phyloP scores from a whole-genome alignment of 2,329 filamentous ascomycete genomes.

The Thyridium curvatum region DNA sequence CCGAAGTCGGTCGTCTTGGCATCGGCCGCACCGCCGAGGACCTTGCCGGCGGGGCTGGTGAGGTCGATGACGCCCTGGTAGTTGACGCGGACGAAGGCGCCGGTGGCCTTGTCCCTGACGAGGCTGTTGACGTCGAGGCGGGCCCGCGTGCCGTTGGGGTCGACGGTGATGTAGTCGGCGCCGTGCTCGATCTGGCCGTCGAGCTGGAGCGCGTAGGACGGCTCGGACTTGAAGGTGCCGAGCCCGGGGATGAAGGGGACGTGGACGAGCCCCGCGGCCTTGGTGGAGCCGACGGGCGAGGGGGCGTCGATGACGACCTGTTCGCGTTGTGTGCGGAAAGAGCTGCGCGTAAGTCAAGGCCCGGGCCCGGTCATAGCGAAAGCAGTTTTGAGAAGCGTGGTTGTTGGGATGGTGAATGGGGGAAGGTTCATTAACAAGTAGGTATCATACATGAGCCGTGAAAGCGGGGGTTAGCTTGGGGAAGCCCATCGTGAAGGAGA shows the following conservation, averaged over 20 bases:
- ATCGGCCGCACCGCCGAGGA: slow-evolving; percentile 23
- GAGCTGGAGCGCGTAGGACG: slow-evolving; percentile 27
- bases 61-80: slow-evolving; percentile 31
- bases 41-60: slow-evolving; percentile 18
- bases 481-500: slow-evolving; percentile 16
- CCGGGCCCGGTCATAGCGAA: no score
- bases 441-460: slow-evolving; percentile 23
- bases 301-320: slow-evolving; percentile 21
- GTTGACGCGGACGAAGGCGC: slow-evolving; percentile 22
- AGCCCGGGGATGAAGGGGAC: slow-evolving; percentile 16
- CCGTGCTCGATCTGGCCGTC: slow-evolving; percentile 30
- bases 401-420: not conserved
- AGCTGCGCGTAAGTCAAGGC: no score
- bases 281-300: slow-evolving; percentile 17
- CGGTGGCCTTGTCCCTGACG: slow-evolving; percentile 22
- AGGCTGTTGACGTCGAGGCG: slow-evolving; percentile 32
- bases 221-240: slow-evolving; percentile 25
- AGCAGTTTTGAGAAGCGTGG: not conserved
- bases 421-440: slow-evolving; percentile 6
- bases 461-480: slow-evolving; percentile 34
- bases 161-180: slow-evolving; percentile 32
- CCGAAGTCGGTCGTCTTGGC: slow-evolving; percentile 32
- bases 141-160: slow-evolving; percentile 24
- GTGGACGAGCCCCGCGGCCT: slow-evolving; percentile 21
- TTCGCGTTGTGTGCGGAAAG: no score